A percentile compares a stretch with the other conserved stretches of the same genome.
Conservation (phyloP, 148 eudicot genomes). For the Mesembryanthemum crystallinum region DNA sequence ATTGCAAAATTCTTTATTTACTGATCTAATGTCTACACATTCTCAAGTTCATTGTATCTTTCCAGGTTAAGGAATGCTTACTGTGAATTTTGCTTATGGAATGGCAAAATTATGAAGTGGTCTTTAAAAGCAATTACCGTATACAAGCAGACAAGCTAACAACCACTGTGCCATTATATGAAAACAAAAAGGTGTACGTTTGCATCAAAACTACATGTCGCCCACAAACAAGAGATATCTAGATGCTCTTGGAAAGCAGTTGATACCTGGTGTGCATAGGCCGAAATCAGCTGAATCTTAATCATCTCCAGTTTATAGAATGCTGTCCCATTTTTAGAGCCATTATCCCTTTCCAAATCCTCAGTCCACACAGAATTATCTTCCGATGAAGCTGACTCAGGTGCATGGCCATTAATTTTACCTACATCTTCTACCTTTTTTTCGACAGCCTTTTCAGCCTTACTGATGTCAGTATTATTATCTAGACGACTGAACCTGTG, state of each 20-base stretch:
- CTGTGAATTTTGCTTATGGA: background rate
- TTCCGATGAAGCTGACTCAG: constrained; percentile 41
- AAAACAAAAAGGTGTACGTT: no score
- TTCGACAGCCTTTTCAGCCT: constrained; percentile 29
- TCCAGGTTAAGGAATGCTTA: background rate
- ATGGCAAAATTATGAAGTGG: background rate
- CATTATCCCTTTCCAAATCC: constrained; percentile 63
- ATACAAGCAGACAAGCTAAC: background rate
- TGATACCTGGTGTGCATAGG: constrained; percentile 72
- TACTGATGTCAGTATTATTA: constrained; percentile 30
- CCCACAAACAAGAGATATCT: background rate
- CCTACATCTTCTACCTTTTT: constrained; percentile 42
- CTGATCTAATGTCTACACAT: no score
- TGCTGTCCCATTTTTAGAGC: constrained; percentile 56
- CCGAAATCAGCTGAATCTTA: constrained; percentile 69
- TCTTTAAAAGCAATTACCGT: background rate
- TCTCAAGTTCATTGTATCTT: background rate
- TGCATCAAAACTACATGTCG: background rate
- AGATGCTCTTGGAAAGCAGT: background rate
- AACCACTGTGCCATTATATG: no score
- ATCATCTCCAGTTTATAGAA: constrained; percentile 90
- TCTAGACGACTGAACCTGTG: constrained; percentile 36
- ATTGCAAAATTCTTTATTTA: no score
- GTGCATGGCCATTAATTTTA: constrained; percentile 60
- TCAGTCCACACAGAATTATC: constrained; percentile 44